Base-by-base conservation (phyloP, 2,329 filamentous ascomycete species). In the Epicoccum nigrum region DNA sequence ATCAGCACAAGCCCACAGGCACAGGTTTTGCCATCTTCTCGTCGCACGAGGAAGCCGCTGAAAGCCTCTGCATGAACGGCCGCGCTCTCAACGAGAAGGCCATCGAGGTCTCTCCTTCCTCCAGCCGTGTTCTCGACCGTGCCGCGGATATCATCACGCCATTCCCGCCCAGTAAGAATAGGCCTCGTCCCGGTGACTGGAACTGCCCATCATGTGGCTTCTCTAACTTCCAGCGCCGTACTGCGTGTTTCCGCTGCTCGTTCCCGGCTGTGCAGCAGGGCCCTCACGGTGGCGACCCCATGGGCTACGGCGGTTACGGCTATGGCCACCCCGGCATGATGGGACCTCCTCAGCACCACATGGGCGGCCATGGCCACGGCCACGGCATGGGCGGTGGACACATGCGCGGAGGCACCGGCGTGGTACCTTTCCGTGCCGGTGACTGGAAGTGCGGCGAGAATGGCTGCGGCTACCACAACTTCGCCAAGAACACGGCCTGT, bases 401-500 rank as follows among this genome's bases (percentile, higher is more conserved):
- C 62, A 77, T 77, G 55, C 79, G 80, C 55, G 90, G 92, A 81
- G 90, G 91, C 81, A 82, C 90, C 62, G 88, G 89, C 62, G 88
- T 92, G 39, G 94, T 99, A 34, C 94, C 94, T 13, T 99, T 99
- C 87, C 89, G 94, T 69, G 94, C 94, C 47, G 94, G 94, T 69
- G 94, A 99, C 71, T 99, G 94, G 94, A 97, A 97, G 77, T 99
- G 94, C 70, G 94, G 94, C 49, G 94, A 94, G 60, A 94, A 99
- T 70, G 92, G 92, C 30, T 99, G 94, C 73, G 91, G 90, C 51
- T 99, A 99, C 76, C 94, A 99, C 81, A 99, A 99, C 79, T 99
- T 99, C 72, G 94, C 94, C 56, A 99, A 99, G 84, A 99, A 99
- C 68, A 93, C 97, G 51, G 96, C 91, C 77, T 99, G 94, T 76